Base-by-base conservation (phyloP, 108 stramenopile species). In the Cyclotella choctawhatcheeana region DNA sequence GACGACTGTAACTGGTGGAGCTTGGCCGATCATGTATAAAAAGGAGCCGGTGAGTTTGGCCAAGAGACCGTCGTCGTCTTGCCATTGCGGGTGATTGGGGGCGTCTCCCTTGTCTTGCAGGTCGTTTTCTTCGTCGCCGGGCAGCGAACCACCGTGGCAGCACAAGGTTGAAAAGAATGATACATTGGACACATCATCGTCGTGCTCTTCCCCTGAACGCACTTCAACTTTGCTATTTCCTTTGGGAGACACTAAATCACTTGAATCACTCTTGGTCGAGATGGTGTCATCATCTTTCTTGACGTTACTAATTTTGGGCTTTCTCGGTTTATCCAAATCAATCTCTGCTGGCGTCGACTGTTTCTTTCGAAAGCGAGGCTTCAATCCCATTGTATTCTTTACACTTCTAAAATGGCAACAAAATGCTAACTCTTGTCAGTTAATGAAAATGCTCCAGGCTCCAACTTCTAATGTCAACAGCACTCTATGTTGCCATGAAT, bases 11-110 rank as follows among this genome's bases (percentile, higher is more conserved):
- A 60, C 59, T 20, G 59, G 59, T 5, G 59, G 59, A 8, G 59
- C 59, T 25, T 60, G 59, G 27, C 59, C 59, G n/a, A 60, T 43
- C 35, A 60, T 40, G 12, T 60, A 60, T 1, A 60, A 40, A 22
- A 60, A 40, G 2, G 59, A 25, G 18, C 24, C 20, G 3, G 59
- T 20, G 4, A 60, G 6, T 22, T 60, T 60, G 14, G 59, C 3
- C 2, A 60, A 2, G 2, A 60, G 6, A 18, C 59, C 59, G 1
- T 60, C 59, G 12, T 60, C 40, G 5, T 60, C 40, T 20, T 22
- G 20, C 59, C 14, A 43, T 16, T 40, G 37, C 13, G 21, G 1
- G 12, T 2, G 35, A n/a, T 40, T 5, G 1, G 2, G 2, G 0
- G 6, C 35, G 37, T 60, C 24, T 21, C 21, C 59, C 13, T 43